Conservation (phyloP, 129 eudicot genomes). For the Mikania micrantha region DNA sequence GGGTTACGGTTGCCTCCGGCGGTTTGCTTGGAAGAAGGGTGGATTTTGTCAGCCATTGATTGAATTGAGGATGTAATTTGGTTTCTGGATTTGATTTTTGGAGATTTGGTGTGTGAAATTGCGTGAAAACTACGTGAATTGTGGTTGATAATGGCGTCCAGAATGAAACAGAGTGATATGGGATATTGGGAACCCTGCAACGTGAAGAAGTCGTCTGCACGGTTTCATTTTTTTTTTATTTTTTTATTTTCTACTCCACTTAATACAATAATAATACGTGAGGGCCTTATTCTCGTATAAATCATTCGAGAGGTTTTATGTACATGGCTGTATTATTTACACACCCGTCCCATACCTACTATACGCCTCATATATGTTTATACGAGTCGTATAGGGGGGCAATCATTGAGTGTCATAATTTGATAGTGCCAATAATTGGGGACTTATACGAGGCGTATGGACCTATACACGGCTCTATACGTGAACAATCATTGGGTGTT, state of each 20-base stretch:
- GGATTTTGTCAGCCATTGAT: conserved; percentile 53
- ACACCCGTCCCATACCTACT: too few species aligned
- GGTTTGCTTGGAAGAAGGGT: conserved; percentile 49
- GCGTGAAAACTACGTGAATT: background rate
- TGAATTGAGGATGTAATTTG: background rate
- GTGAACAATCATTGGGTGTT: too few species aligned
- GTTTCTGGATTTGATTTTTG: background rate
- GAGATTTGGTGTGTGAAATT: background rate
- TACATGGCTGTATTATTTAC: too few species aligned
- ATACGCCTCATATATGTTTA: too few species aligned
- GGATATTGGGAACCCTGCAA: conserved; percentile 18
- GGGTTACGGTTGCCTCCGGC: conserved; percentile 23
- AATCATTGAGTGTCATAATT: too few species aligned
- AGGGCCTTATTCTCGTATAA: too few species aligned
- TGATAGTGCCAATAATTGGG: too few species aligned
- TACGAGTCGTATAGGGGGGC: too few species aligned
- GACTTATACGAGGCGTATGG: too few species aligned
- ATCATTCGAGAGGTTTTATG: too few species aligned
- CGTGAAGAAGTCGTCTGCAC: conserved; percentile 6
- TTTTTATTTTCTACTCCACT: background rate
- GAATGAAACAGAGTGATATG: background rate
- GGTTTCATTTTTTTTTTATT: background rate
- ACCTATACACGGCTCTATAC: too few species aligned
- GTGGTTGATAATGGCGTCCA: conserved; percentile 8
- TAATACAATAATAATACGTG: too few species aligned